Evolutionary conservation across 2,329 filamentous ascomycete genomes (phyloP), one percentile per base, ranked within the genome.

Genomic region (Lasiodiplodia sp.): DNA sequence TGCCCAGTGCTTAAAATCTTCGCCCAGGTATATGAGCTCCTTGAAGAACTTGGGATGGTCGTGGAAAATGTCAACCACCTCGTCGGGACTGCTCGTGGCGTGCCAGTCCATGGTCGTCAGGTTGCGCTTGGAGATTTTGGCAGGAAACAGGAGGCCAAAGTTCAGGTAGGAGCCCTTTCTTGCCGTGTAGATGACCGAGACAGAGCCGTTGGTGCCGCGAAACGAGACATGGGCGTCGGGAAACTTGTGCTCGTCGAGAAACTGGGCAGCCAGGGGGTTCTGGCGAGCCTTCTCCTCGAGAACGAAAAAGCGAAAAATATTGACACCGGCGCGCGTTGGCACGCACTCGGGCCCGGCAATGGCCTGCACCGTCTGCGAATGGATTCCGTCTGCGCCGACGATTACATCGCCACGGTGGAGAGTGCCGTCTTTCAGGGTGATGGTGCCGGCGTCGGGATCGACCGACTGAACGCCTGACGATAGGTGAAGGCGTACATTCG

Each of bases 251-350:
- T 38, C 34, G 23, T 55, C 63, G 31, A 66, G 63, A 14, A 66
- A 66, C n/a, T 14, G 21, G 63, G 63, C 49, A 23, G 52, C 63
- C 12, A 23, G 49, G 5, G 63, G 51, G 51, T 56, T 56, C 21
- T 55, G 51, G 63, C 63, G 63, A 7, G 63, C 63, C 51, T 47
- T 44, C 10, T 66, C 52, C 8, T 55, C 63, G 23, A 2, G 14
- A 23, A 66, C 63, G 28, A 66, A 55, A 38, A 66, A 66, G 63
- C 63, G 63, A 28, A 66, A 66, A 34, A 66, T 66, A 51, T 66
- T 66, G 49, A 55, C 49, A 21, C 63, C 63, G 3, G 63, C 34
- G 25, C 51, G 63, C 21, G 49, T 55, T 16, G 63, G 28, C 34
- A 66, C 63, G 21, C 63, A 66, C 63, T 55, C 49, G 31, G 51